A percentile compares a stretch with the other conserved stretches of the same genome.
Conservation (phyloP, 2,329 filamentous ascomycete species). For the Fusarium sp. region DNA sequence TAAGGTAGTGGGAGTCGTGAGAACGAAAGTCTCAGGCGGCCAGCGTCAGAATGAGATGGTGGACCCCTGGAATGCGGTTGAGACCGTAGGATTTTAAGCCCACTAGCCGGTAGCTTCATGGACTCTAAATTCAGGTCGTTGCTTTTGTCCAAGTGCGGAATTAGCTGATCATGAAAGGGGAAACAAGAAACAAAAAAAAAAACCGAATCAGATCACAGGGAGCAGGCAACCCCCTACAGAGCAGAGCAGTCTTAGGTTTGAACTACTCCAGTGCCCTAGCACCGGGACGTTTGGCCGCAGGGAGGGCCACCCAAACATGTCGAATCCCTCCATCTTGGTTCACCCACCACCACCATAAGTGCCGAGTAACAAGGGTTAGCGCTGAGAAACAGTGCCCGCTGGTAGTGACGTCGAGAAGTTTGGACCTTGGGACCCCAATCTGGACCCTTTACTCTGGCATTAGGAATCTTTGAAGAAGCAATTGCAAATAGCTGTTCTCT, state of each 20-base stretch:
- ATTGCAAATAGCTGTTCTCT: background rate
- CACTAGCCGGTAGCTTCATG: constrained; percentile 10
- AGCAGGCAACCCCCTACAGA: background rate
- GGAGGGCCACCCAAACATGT: constrained; percentile 21
- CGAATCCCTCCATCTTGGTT: constrained; percentile 1
- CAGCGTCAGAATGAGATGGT: background rate
- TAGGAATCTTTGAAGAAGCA: constrained; percentile 5
- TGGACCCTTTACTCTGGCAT: background rate
- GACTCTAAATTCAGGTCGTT: constrained; percentile 27
- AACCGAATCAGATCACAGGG: constrained; percentile 20
- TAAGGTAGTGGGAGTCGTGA: background rate
- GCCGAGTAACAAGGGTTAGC: constrained; percentile 40
- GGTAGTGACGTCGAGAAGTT: constrained; percentile 30
- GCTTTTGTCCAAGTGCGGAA: constrained; percentile 14
- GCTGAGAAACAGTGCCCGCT: constrained; percentile 24
- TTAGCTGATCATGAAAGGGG: constrained; percentile 31
- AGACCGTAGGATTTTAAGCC: constrained; percentile 13
- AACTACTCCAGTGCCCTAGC: constrained; percentile 24
- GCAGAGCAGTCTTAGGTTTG: background rate
- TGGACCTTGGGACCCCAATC: constrained; percentile 1
- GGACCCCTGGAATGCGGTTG: constrained; percentile 2
- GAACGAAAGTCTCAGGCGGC: background rate
- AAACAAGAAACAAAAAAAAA: constrained; percentile 34
- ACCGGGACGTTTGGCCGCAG: constrained; percentile 42
- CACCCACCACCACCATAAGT: constrained; percentile 39